Conservation (phyloP, 2,329 filamentous ascomycete species). For the Colletotrichum sp. region DNA sequence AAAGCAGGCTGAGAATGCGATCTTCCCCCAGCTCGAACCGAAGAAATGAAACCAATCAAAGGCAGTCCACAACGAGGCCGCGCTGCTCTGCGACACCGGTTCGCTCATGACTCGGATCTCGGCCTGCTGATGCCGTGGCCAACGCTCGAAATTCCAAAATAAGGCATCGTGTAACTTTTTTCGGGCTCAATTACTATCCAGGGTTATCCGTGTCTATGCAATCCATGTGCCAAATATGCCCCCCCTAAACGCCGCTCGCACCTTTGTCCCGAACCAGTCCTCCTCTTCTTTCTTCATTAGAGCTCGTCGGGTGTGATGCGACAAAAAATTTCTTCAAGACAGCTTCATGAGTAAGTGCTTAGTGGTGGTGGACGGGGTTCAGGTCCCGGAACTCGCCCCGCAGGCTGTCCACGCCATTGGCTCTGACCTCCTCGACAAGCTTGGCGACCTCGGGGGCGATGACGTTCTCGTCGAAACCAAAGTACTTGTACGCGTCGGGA, state of each 20-base stretch:
- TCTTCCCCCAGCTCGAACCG: not conserved
- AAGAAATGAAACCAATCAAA: conserved; percentile 7
- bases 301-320: not conserved
- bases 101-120: not conserved
- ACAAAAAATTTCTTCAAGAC: not conserved
- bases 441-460: conserved; percentile 39
- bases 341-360: not conserved
- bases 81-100: not conserved
- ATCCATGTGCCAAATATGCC: not conserved
- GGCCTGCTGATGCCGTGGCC: not conserved
- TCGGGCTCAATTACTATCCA: not conserved
- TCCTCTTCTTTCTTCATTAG: not conserved
- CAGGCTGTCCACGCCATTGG: conserved; percentile 25
- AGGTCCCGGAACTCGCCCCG: conserved; percentile 29
- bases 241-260: not conserved
- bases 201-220: conserved; percentile 16
- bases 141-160: not conserved
- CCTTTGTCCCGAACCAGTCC: not conserved
- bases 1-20: not conserved
- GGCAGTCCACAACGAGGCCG: not conserved
- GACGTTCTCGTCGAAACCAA: conserved; percentile 53
- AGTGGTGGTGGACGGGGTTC: conserved; percentile 21
- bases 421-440: conserved; percentile 27
- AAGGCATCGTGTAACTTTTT: not conserved
- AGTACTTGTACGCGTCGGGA: conserved; percentile 55